A percentile compares a stretch with the other conserved stretches of the same genome.
Evolutionary conservation across 352 stramenopile genomes (phyloP).

Genomic region (Lagenidium giganteum): DNA sequence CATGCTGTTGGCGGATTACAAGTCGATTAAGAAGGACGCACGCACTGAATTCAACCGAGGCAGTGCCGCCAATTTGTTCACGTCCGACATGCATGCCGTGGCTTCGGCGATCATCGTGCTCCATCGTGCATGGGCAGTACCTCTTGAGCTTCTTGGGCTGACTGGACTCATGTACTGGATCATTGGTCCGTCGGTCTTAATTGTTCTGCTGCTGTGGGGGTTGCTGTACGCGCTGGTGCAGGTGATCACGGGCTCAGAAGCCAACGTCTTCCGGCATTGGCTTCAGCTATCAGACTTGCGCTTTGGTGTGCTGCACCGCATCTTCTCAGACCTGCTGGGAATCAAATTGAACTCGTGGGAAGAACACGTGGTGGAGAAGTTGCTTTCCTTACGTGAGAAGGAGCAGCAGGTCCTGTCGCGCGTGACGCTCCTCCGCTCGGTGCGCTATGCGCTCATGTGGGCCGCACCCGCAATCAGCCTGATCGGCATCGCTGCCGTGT

Average conservation of each 20-base stretch:
- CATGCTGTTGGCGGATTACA: conserved; percentile 9
- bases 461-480: conserved; percentile 28
- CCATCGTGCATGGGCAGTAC: conserved; percentile 26
- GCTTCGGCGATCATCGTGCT: conserved; percentile 18
- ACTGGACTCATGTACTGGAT: conserved; percentile 23
- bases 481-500: conserved; percentile 22
- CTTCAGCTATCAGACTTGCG: conserved; percentile 14
- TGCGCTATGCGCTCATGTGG: conserved; percentile 33
- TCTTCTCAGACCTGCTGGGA: conserved; percentile 19
- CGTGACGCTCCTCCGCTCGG: conserved; percentile 18
- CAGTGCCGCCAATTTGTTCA: conserved; percentile 25
- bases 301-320: conserved; percentile 12
- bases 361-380: conserved; percentile 34
- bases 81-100: conserved; percentile 20
- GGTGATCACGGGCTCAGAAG: conserved; percentile 29
- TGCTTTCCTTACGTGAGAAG: conserved; percentile 28
- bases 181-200: conserved; percentile 17
- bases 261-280: conserved; percentile 10
- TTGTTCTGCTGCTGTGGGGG: conserved; percentile 29
- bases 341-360: conserved; percentile 58
- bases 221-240: conserved; percentile 45
- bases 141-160: conserved; percentile 23
- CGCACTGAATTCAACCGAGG: too few species aligned
- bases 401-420: conserved; percentile 24
- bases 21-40: too few species aligned